Conservation (phyloP, 495 filamentous ascomycete species). For the Elaphomyces granulatus region DNA sequence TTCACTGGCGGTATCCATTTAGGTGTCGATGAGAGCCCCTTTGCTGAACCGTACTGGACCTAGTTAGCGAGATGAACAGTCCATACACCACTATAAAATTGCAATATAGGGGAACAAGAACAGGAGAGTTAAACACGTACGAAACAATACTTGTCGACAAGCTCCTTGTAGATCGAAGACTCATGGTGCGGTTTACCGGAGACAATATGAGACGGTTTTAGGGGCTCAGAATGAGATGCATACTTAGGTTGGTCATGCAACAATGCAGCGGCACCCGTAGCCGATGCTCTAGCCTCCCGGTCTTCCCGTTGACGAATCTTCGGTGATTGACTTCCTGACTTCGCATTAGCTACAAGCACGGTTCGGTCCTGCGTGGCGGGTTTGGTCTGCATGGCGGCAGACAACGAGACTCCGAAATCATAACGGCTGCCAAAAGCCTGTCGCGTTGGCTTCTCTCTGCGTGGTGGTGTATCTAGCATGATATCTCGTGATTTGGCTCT, state of each 20-base stretch:
- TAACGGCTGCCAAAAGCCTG: constrained; percentile 85
- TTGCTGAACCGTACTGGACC: constrained; percentile 36
- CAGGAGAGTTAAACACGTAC: constrained; percentile 60
- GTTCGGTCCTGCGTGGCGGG: constrained; percentile 38
- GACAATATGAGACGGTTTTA: constrained; percentile 33
- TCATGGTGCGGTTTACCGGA: constrained; percentile 55
- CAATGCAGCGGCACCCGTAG: constrained; percentile 5
- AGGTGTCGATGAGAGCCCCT: constrained; percentile 11
- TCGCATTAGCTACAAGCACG: constrained; percentile 27
- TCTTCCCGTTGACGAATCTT: constrained; percentile 3
- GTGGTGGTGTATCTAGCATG: constrained; percentile 33
- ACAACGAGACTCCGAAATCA: constrained; percentile 81
- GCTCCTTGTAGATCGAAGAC: constrained; percentile 79
- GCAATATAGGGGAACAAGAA: no score
- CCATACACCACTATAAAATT: no score
- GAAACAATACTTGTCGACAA: constrained; percentile 97
- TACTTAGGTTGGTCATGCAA: neutral
- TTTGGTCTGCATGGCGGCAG: constrained; percentile 55
- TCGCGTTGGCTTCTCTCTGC: constrained; percentile 43
- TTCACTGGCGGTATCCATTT: constrained; percentile 1
- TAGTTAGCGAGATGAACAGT: no score
- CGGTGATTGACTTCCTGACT: constrained; percentile 10
- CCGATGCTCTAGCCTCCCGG: neutral
- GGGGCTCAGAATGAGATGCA: constrained; percentile 6
- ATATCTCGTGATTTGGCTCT: constrained; percentile 16